Evolutionary conservation across 2,329 filamentous ascomycete genomes (phyloP).

Genomic region (Biscogniauxia marginata): DNA sequence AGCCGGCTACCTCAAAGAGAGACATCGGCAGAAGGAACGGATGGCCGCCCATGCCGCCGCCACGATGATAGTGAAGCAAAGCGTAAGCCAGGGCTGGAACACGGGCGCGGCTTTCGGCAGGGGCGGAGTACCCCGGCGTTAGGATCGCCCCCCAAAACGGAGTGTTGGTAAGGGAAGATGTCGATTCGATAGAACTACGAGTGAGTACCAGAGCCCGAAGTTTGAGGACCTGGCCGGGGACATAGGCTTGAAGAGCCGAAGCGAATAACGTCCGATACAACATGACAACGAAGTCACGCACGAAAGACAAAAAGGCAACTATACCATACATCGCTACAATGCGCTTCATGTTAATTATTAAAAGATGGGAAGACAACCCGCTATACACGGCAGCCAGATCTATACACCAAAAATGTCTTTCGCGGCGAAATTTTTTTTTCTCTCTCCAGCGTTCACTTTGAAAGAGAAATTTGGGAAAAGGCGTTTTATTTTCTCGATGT

Average conservation of each 20-base stretch:
- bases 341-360: not conserved
- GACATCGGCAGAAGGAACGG: slow-evolving; percentile 90
- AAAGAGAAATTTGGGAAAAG: not conserved
- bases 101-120: slow-evolving; percentile 41
- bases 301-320: not conserved
- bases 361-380: not conserved
- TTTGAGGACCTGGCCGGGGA: slow-evolving; percentile 10
- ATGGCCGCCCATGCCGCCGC: slow-evolving; percentile 87
- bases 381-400: not conserved
- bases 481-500: not conserved
- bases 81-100: slow-evolving; percentile 62
- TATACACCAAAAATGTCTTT: not conserved
- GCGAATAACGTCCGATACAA: not conserved
- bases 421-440: not conserved
- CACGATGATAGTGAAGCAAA: slow-evolving; percentile 92
- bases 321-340: not conserved
- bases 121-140: slow-evolving; percentile 47
- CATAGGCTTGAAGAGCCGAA: not conserved
- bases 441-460: not conserved
- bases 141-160: slow-evolving; percentile 16
- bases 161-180: not conserved
- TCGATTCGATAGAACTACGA: slow-evolving; percentile 12
- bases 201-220: slow-evolving; percentile 23
- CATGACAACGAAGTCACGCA: not conserved
- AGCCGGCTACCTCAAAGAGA: slow-evolving; percentile 79